Base-by-base conservation (phyloP, 2,329 filamentous ascomycete species). In the Claviceps paspali region DNA sequence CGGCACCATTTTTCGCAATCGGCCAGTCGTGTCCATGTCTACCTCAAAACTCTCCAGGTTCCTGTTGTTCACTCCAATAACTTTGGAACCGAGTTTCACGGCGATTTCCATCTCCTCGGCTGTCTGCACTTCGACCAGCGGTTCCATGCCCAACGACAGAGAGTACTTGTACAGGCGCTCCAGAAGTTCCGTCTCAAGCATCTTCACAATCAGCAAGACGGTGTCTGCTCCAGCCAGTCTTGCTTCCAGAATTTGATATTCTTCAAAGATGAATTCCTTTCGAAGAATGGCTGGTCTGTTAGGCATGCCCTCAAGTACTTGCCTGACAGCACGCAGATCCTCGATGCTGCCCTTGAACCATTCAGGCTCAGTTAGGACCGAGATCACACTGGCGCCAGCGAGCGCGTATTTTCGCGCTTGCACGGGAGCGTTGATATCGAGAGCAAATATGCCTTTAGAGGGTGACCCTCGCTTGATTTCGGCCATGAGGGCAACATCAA, bases 271-370 rank as follows among this genome's bases (percentile, higher is more conserved):
- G 51, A 98, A 98, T 49, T 98, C 91, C 55, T 98, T 98, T 18
- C 92, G 78, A 22, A 98, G 64, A 10, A 98, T 73, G 2, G 88
- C 92, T 3, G 91, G 92, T 36, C 91, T 73, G 54, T 95, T 92
- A 2, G 84, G 79, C 79, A 98, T 86, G 10, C 82, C 80, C 49
- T 86, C 76, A n/a, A 98, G 64, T 34, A 83, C 86, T 57, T 88
- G 82, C 31, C 91, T 76, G 22, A 96, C 91, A 24, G 80, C 76
- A 42, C 82, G 76, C 38, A 98, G 64, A 54, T 98, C 91, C 41
- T 98, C 88, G 42, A 98, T 87, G 58, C 82, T 93, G 33, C 91
- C 91, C 62, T 95, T 96, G 68, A 98, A 98, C 91, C 91, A 98
- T 53, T 96, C 82, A 0, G 92, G 91, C 60, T 98, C 91, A 0